Evolutionary conservation across 2,329 filamentous ascomycete species (phyloP).

Genomic region (Trichophyton equinum): DNA sequence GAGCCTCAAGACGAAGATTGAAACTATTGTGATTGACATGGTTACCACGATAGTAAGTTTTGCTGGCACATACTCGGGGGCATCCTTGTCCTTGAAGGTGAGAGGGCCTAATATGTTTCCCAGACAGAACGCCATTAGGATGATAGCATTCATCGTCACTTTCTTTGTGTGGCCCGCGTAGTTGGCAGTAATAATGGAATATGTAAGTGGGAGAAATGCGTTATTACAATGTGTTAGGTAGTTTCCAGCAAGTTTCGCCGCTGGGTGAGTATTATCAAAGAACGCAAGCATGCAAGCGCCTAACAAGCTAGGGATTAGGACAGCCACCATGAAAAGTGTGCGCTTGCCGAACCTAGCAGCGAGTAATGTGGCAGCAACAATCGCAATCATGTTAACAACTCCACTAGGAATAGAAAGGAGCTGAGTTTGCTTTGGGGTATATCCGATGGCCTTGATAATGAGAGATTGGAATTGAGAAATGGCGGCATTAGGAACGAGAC

Average conservation of each 20-base stretch:
- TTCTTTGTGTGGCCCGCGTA: slow-evolving; percentile 65
- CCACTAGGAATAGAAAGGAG: slow-evolving; percentile 41
- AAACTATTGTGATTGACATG: slow-evolving; percentile 49
- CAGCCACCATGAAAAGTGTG: slow-evolving; percentile 59
- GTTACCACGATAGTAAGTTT: slow-evolving; percentile 59
- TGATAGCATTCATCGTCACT: slow-evolving; percentile 52
- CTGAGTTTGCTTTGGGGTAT: slow-evolving; percentile 54
- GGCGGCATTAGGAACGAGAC: slow-evolving; percentile 59
- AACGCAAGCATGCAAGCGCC: slow-evolving; percentile 55
- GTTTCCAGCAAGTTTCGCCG: slow-evolving; percentile 56
- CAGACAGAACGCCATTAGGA: slow-evolving; percentile 57
- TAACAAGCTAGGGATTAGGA: slow-evolving; percentile 53
- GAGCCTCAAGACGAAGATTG: slow-evolving; percentile 44
- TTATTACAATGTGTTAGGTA: slow-evolving; percentile 69
- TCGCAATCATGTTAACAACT: background rate
- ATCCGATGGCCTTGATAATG: slow-evolving; percentile 58
- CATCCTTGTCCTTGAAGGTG: slow-evolving; percentile 49
- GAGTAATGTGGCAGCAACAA: background rate
- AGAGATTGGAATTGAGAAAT: slow-evolving; percentile 63
- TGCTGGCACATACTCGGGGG: slow-evolving; percentile 55
- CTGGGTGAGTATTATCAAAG: slow-evolving; percentile 46
- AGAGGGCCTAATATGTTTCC: slow-evolving; percentile 58
- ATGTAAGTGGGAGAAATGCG: slow-evolving; percentile 55
- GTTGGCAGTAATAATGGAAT: slow-evolving; percentile 58
- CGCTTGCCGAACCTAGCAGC: slow-evolving; percentile 46